Base-by-base conservation (phyloP, 768 basidiomycete species). In the Calocera viscosa region DNA sequence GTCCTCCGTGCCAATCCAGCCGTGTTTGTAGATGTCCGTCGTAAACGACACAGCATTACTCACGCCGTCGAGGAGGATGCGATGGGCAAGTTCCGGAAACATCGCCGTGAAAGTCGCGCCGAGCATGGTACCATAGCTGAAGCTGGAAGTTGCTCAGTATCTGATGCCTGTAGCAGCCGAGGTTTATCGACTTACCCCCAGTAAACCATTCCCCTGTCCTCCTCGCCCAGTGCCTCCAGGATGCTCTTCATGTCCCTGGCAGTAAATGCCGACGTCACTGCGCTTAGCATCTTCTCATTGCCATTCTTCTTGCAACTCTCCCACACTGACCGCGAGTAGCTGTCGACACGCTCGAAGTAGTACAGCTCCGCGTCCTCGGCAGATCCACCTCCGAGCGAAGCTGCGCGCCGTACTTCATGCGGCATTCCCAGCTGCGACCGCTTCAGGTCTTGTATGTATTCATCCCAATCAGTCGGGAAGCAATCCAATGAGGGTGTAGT, bases 201-300 rank as follows among this genome's bases (percentile, higher is more conserved):
- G 22, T 43, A 65, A n/a, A 43, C 39, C 39, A 65, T 65, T 12
- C 64, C 53, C 26, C 53, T 60, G 53, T 60, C 53, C 30, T 72
- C 66, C 66, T 70, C 68, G n/a, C 67, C 70, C 11, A 71, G 33
- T 16, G 67, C 67, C 26, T 70, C 66, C 39, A 68, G 32, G 28
- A 72, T 69, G 34, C 65, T 49, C 47, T 60, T 64, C 71, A 72
- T 71, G 24, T 72, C 72, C 26, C 72, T 40, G 17, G 69, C 72
- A 1, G 67, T 63, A 28, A 69, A 70, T 1, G 70, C 69, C 3
- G 72, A 71, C 22, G 63, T 67, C 38, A 67, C 68, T 0, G 60
- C 30, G 10, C 67, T 28, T 24, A 72, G 19, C 35, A 71, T 64
- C 12, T 66, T 63, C n/a, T 60, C 8, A 41, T 70, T 33, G 10